Evolutionary conservation across 345 rosid genomes (phyloP).

Genomic region (Brassica incana): DNA sequence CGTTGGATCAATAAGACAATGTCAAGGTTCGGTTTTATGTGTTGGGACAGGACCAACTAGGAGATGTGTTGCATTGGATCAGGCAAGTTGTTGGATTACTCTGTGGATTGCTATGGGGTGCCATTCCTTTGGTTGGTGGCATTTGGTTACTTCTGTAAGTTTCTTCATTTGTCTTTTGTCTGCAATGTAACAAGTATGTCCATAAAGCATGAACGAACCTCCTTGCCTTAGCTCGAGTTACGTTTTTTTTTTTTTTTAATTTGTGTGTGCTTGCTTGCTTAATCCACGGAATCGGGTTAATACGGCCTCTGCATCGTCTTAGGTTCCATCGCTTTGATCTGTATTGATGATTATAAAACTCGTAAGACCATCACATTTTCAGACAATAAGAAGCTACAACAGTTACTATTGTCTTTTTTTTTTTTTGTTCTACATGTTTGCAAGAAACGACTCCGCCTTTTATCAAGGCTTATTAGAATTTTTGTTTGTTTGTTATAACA

Average conservation of each 20-base stretch:
- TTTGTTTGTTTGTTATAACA: no score
- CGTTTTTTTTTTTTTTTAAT: no score
- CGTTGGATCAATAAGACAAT: background rate
- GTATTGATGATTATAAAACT: background rate
- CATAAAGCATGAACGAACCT: background rate
- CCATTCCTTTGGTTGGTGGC: slow-evolving; percentile 89
- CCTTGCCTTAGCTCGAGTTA: no score
- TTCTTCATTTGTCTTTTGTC: background rate
- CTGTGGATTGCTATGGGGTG: slow-evolving; percentile 87
- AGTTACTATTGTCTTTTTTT: background rate
- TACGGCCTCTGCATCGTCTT: background rate
- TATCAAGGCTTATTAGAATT: no score
- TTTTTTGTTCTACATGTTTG: no score
- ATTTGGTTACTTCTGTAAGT: slow-evolving; percentile 90
- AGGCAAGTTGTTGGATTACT: slow-evolving; percentile 77
- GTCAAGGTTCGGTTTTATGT: background rate
- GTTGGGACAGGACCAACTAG: slow-evolving; percentile 78
- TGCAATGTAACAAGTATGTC: background rate
- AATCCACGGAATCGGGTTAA: background rate
- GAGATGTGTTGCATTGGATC: slow-evolving; percentile 98
- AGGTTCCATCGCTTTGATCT: background rate
- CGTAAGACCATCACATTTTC: background rate
- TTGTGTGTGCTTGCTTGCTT: no score
- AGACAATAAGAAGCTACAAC: background rate
- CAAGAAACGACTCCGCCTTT: no score